Conservation (phyloP, 495 filamentous ascomycete genomes). For the Penicillium angulare region DNA sequence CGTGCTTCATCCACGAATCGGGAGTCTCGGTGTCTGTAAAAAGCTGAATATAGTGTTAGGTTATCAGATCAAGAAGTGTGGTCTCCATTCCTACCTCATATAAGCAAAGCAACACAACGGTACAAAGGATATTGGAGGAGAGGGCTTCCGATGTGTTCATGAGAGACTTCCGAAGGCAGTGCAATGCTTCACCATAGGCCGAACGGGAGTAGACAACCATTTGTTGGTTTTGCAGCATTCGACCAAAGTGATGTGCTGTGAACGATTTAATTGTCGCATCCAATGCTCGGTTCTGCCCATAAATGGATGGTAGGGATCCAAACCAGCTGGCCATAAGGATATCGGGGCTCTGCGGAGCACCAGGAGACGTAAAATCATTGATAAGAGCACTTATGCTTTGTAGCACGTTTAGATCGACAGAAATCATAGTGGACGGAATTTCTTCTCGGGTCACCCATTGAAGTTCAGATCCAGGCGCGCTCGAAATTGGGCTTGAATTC, state of each 20-base stretch:
- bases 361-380: constrained; percentile 24
- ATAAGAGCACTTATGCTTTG: constrained; percentile 26
- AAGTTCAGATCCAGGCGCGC: neutral
- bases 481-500: neutral
- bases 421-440: constrained; percentile 3
- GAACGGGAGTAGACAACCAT: constrained; percentile 30
- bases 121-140: constrained; percentile 32
- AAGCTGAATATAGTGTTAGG: constrained; percentile 15
- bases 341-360: constrained; percentile 7
- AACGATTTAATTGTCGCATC: constrained; percentile 34
- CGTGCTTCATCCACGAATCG: constrained; percentile 39
- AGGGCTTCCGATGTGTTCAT: constrained; percentile 20
- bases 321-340: constrained; percentile 29
- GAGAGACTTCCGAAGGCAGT: constrained; percentile 25
- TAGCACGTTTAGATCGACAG: constrained; percentile 20
- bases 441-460: constrained; percentile 5
- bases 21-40: constrained; percentile 32
- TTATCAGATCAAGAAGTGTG: neutral
- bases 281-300: constrained; percentile 28
- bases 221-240: constrained; percentile 16
- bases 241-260: constrained; percentile 32
- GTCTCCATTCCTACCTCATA: constrained; percentile 26
- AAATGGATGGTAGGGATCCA: constrained; percentile 27
- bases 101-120: constrained; percentile 33
- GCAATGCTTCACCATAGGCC: constrained; percentile 30